These are phyloP conservation scores for Saccharomyces uvarum DNA, from an alignment of 1,139 yeast species.

Conservation along the genomic window DNA sequence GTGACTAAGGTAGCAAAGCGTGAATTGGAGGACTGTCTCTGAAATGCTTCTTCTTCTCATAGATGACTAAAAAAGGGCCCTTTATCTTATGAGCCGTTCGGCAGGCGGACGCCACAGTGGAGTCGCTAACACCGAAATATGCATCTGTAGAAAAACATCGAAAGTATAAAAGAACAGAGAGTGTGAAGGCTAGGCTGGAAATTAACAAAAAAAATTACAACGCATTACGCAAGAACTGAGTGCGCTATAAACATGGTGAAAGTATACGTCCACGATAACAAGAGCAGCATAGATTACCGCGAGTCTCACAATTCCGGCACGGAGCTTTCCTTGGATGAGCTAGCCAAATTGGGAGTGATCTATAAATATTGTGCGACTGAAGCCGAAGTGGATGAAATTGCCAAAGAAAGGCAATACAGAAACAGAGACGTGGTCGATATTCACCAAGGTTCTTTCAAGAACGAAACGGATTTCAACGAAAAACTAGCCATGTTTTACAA, in stretches of 20 bases:
- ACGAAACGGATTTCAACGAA: conserved; percentile 48
- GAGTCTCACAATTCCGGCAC: conserved; percentile 67
- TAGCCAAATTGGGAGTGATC: conserved; percentile 61
- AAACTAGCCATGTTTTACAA: conserved; percentile 67
- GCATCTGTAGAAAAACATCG: neutral
- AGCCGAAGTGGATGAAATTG: conserved; percentile 58
- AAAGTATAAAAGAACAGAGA: neutral
- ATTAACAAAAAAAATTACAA: neutral
- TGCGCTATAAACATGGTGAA: conserved; percentile 28
- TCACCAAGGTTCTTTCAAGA: conserved; percentile 55
- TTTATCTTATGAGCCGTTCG: neutral
- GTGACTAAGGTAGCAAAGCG: neutral
- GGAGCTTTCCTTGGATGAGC: conserved; percentile 41
- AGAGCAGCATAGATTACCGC: conserved; percentile 57
- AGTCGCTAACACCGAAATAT: neutral
- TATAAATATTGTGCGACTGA: conserved; percentile 48
- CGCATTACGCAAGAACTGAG: neutral
- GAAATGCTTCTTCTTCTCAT: neutral
- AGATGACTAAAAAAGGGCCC: neutral
- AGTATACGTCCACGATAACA: conserved; percentile 68
- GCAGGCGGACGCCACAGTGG: neutral
- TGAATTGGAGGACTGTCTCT: neutral
- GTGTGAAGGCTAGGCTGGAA: neutral
- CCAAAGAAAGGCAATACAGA: conserved; percentile 62
- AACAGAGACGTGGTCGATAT: conserved; percentile 70